Conservation (phyloP, 345 rosid genomes). For the Eutrema heterophyllum region DNA sequence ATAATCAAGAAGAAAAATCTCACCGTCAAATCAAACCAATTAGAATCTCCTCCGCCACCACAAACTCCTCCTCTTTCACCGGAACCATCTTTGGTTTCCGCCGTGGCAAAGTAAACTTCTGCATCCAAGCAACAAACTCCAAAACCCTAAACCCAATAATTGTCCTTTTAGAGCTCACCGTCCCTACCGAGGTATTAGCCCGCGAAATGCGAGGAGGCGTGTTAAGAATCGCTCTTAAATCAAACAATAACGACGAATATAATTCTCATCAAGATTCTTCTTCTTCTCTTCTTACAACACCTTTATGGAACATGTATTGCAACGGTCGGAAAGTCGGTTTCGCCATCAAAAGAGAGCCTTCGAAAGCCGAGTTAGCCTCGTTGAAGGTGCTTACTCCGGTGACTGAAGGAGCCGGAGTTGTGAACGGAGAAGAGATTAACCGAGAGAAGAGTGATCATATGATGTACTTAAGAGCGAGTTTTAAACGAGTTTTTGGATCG, state of each 20-base stretch:
- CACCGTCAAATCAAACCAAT: neutral
- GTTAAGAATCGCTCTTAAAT: slow-evolving; percentile 55
- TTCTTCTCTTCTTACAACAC: slow-evolving; percentile 40
- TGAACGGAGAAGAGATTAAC: slow-evolving; percentile 37
- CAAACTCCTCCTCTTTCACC: slow-evolving; percentile 37
- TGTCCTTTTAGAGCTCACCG: slow-evolving; percentile 53
- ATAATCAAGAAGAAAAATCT: slow-evolving; percentile 22
- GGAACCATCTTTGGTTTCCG: slow-evolving; percentile 66
- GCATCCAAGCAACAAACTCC: slow-evolving; percentile 49
- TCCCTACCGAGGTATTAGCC: slow-evolving; percentile 48
- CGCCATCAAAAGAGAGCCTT: slow-evolving; percentile 52
- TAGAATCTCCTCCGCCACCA: slow-evolving; percentile 5
- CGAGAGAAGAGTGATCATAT: slow-evolving; percentile 38
- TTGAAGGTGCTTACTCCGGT: slow-evolving; percentile 49
- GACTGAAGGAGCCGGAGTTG: slow-evolving; percentile 58
- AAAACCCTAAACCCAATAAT: slow-evolving; percentile 43
- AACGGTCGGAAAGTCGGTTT: slow-evolving; percentile 69
- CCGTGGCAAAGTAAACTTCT: slow-evolving; percentile 55
- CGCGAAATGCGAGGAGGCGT: slow-evolving; percentile 61
- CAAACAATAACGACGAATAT: slow-evolving; percentile 11
- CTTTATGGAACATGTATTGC: slow-evolving; percentile 62
- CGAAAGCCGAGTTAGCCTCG: slow-evolving; percentile 42
- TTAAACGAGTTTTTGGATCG: slow-evolving; percentile 46
- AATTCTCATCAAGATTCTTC: slow-evolving; percentile 1
- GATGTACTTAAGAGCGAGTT: slow-evolving; percentile 60